Evolutionary conservation across 805 yeast species (phyloP), one percentile per base, ranked within the genome.

Genomic region (Hanseniaspora vineae): DNA sequence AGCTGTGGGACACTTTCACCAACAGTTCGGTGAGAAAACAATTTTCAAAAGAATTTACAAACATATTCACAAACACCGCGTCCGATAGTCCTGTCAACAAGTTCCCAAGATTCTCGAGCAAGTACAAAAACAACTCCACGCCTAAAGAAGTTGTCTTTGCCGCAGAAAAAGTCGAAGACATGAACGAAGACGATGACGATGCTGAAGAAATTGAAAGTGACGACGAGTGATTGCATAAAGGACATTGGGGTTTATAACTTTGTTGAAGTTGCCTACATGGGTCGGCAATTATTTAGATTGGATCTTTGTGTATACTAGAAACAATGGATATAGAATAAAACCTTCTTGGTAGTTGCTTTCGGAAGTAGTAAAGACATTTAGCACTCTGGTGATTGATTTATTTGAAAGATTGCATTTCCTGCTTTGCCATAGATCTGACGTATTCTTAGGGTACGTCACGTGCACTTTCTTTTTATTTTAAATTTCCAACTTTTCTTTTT

Each of bases 1-100:
- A 88, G 68, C 75, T 92, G 68, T 92, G 97, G 95, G 97, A 92
- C 66, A 74, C 81, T 9, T 84, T 89, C 62, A 76, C 86, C 46
- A 92, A 92, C 67, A 70, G 77, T 51, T 73, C 90, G 14, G 89
- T 89, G 17, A 76, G 96, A 58, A 70, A 70, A 44, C 68, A 83
- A 2, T 81, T 90, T 65, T 76, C 73, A 44, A 71, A 67, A 11
- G 81, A 81, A 50, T 68, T 85, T 15, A n/a, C 19, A 60, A 68
- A 62, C 46, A 61, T 59, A 2, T 63, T 83, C 45, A 86, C 82
- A 66, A 56, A 52, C 17, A 73, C 5, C n/a, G 19, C 43, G 19
- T 11, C 31, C 12, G 75, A 55, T 71, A 66, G 37, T 79, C 74
- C 51, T 85, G 88, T 20, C 59, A 62, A 48, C 60, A 60, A 23